Percentiles rank a stretch among this genome's conserved stretches.
These are phyloP conservation scores for Bryoerythrophyllum caledonicum DNA, from an alignment of 225 moss, liverwort and hornwort genomes.

Conservation along the genomic window DNA sequence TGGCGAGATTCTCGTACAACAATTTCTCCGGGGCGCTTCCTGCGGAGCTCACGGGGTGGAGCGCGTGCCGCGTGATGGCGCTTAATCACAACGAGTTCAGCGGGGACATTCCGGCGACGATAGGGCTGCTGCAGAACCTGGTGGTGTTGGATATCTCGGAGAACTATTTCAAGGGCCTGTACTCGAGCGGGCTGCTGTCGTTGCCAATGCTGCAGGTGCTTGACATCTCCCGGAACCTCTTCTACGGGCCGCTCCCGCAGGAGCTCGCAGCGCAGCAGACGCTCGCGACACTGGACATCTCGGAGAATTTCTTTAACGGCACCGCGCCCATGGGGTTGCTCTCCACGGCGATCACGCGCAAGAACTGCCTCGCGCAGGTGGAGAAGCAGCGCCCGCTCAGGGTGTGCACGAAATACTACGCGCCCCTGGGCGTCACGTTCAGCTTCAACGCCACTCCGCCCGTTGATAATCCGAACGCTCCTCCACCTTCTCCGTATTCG, in stretches of 20 bases:
- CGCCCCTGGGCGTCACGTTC: slow-evolving; percentile 42
- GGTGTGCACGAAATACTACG: slow-evolving; percentile 43
- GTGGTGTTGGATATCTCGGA: slow-evolving; percentile 47
- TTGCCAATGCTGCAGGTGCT: slow-evolving; percentile 39
- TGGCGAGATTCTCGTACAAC: slow-evolving; percentile 41
- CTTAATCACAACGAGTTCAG: slow-evolving; percentile 45
- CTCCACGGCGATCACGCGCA: slow-evolving; percentile 27
- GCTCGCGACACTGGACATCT: slow-evolving; percentile 18
- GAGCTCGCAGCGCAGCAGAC: slow-evolving; percentile 31
- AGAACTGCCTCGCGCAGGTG: slow-evolving; percentile 51
- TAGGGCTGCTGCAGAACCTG: slow-evolving; percentile 46
- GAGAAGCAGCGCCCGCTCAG: slow-evolving; percentile 35
- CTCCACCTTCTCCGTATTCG: slow-evolving; percentile 27
- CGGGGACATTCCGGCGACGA: slow-evolving; percentile 34
- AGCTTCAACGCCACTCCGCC: slow-evolving; percentile 46
- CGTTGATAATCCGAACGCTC: not conserved
- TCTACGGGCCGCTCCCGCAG: slow-evolving; percentile 50
- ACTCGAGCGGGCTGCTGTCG: slow-evolving; percentile 36
- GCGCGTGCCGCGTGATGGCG: slow-evolving; percentile 30
- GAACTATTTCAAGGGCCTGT: slow-evolving; percentile 50
- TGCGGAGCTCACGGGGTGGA: slow-evolving; percentile 42
- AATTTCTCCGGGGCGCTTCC: slow-evolving; percentile 55
- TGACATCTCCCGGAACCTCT: slow-evolving; percentile 61
- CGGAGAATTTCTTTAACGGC: slow-evolving; percentile 44
- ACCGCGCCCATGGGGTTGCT: slow-evolving; percentile 50